Percentiles rank a stretch among this genome's conserved stretches.
phyloP scores from a whole-genome alignment of 1,284 basidiomycete genomes.

The Malassezia vespertilionis region DNA sequence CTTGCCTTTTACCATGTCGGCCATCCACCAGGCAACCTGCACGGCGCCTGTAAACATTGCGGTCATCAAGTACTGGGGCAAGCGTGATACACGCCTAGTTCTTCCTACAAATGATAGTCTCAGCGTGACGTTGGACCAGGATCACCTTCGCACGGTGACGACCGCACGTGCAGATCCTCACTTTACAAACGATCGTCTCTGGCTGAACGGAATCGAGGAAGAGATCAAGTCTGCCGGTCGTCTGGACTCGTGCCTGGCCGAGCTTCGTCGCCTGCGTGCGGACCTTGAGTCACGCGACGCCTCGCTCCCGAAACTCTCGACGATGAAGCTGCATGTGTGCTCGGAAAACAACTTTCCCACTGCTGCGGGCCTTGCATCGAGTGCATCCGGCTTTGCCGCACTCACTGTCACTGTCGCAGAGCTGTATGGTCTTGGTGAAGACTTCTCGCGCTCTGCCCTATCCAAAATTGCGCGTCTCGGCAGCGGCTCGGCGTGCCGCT shows the following conservation, averaged over 20 bases:
- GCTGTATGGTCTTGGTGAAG: constrained; percentile 67
- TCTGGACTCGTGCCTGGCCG: constrained; percentile 71
- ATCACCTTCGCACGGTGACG: constrained; percentile 86
- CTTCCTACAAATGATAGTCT: constrained; percentile 95
- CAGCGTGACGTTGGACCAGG: constrained; percentile 90
- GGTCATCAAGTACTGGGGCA: constrained; percentile 90
- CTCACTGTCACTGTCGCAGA: constrained; percentile 77
- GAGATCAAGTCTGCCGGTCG: constrained; percentile 71
- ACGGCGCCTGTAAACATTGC: constrained; percentile 94
- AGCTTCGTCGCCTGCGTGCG: constrained; percentile 69
- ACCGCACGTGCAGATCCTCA: constrained; percentile 72
- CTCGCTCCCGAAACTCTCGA: constrained; percentile 38
- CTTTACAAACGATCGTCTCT: constrained; percentile 60
- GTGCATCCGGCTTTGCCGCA: constrained; percentile 91
- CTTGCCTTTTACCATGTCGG: constrained; percentile 17
- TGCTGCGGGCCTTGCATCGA: constrained; percentile 91
- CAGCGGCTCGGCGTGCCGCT: constrained; percentile 92
- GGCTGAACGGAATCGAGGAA: constrained; percentile 88
- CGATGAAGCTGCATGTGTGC: constrained; percentile 56
- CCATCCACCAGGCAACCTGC: constrained; percentile 69
- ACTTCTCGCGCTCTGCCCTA: constrained; percentile 57
- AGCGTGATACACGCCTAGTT: constrained; percentile 87
- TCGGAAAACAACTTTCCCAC: constrained; percentile 99
- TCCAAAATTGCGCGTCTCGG: constrained; percentile 92
- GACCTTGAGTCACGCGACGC: constrained; percentile 56